Base-by-base conservation (phyloP, 495 filamentous ascomycete genomes). In the Trichoderma reesei region DNA sequence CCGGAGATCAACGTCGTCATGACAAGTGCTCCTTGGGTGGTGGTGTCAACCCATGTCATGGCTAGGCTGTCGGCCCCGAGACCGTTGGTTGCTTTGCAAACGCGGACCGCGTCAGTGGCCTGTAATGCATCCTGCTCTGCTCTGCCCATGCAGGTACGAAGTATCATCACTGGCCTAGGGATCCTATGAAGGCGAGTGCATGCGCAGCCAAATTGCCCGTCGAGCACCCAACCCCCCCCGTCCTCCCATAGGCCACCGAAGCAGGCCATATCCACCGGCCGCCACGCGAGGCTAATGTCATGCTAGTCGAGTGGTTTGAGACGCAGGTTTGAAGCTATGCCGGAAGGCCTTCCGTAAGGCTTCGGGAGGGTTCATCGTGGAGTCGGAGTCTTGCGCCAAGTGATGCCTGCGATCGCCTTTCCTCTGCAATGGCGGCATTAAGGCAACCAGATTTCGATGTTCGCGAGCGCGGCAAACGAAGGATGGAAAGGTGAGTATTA, bases 311-410 rank as follows among this genome's bases (percentile, higher is more conserved):
- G 26, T 34, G 51, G 26, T 33, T 33, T 56, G 51, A 56, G 51
- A 56, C 51, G 51, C 51, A 14, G 34, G 51, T 56, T 56, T 56
- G 51, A 56, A 56, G 51, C 51, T 34, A 56, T 34, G 31, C 51
- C 51, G 51, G 51, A 56, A 56, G 20, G 20, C 51, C 10, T 56
- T 34, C 51, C 26, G 26, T 56, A 33, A 34, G 51, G 51, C 51
- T 56, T 56, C n/a, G 31, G 51, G 51, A 20, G 51, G 10, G 51
- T 26, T 11, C 51, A 56, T 39, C 26, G 31, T 33, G 8, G 51
- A 48, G 51, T 56, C 26, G 8, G 51, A 48, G 51, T 56, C 26
- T 1, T 26, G 26, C 26, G 26, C 26, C 26, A 26, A 26, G 26
- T 26, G 26, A 56, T 7, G 51, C 31, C 20, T 56, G 20, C 20